Conservation (phyloP, 73 alveolate genomes). For the Paramecium caudatum region DNA sequence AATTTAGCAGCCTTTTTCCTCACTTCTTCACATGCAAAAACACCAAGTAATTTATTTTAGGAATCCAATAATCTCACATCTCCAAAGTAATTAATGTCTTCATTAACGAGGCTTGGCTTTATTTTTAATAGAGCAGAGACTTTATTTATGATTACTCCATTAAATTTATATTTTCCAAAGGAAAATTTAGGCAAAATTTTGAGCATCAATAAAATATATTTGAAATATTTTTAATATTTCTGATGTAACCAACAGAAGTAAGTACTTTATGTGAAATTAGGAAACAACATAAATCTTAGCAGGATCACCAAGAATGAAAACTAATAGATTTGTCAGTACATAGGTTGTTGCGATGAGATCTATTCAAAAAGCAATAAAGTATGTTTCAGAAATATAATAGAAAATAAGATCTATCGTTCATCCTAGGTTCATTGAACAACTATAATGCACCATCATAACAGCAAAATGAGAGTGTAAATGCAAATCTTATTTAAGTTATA, state of each 20-base stretch:
- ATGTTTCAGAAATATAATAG: constrained; percentile 23
- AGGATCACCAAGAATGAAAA: constrained; percentile 17
- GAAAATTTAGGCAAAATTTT: neutral
- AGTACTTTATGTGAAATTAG: neutral
- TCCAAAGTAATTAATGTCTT: constrained; percentile 47
- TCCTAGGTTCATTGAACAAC: constrained; percentile 63
- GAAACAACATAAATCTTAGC: neutral
- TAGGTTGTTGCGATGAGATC: constrained; percentile 69
- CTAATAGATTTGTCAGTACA: constrained; percentile 12
- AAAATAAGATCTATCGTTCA: constrained; percentile 66
- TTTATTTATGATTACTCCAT: neutral
- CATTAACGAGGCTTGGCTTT: constrained; percentile 26
- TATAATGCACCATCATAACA: constrained; percentile 7
- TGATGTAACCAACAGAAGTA: constrained; percentile 36
- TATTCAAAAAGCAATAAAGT: constrained; percentile 74
- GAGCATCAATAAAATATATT: constrained; percentile 1
- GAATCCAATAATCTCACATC: constrained; percentile 56
- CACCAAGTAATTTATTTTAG: constrained; percentile 60
- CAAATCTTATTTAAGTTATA: neutral
- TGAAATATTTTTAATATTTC: neutral
- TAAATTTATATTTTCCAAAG: constrained; percentile 47
- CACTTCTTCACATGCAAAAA: constrained; percentile 62
- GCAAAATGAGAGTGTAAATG: constrained; percentile 69
- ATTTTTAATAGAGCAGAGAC: constrained; percentile 11
- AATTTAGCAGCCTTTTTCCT: constrained; percentile 49